phyloP scores from a whole-genome alignment of 148 eudicot species.

The Rhododendron simsii region DNA sequence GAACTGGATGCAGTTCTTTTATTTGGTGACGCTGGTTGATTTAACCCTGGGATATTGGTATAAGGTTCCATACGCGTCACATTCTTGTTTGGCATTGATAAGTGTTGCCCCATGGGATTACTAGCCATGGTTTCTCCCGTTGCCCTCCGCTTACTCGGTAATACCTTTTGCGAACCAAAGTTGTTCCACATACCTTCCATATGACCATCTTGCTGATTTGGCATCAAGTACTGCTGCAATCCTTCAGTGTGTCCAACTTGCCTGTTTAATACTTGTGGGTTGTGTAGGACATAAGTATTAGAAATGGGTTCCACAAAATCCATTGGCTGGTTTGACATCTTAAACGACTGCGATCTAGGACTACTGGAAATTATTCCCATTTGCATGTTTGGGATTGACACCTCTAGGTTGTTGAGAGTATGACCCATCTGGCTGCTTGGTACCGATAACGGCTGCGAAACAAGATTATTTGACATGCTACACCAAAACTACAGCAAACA shows the following conservation, averaged over 20 bases:
- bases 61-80: slow-evolving; percentile 23
- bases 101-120: slow-evolving; percentile 25
- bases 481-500: not conserved
- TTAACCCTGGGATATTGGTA: slow-evolving; percentile 15
- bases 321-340: slow-evolving; percentile 34
- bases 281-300: slow-evolving; percentile 20
- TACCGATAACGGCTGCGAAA: slow-evolving; percentile 37
- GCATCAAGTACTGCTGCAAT: slow-evolving; percentile 20
- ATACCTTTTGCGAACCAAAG: slow-evolving; percentile 25
- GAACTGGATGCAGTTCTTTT: slow-evolving; percentile 26
- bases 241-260: slow-evolving; percentile 22
- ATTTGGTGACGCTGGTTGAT: slow-evolving; percentile 21
- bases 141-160: slow-evolving; percentile 61
- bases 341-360: slow-evolving; percentile 26
- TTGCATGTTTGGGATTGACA: slow-evolving; percentile 29
- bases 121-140: slow-evolving; percentile 26
- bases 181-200: slow-evolving; percentile 19
- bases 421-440: slow-evolving; percentile 40
- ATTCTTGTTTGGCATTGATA: slow-evolving; percentile 34
- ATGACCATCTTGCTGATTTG: slow-evolving; percentile 18
- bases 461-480: slow-evolving; percentile 48
- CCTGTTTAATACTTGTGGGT: slow-evolving; percentile 17
- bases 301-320: slow-evolving; percentile 24
- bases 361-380: slow-evolving; percentile 31
- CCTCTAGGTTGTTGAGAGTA: slow-evolving; percentile 32